These are phyloP conservation scores for Pleurozium schreberi DNA, from an alignment of 225 moss, liverwort and hornwort species.

Conservation along the genomic window DNA sequence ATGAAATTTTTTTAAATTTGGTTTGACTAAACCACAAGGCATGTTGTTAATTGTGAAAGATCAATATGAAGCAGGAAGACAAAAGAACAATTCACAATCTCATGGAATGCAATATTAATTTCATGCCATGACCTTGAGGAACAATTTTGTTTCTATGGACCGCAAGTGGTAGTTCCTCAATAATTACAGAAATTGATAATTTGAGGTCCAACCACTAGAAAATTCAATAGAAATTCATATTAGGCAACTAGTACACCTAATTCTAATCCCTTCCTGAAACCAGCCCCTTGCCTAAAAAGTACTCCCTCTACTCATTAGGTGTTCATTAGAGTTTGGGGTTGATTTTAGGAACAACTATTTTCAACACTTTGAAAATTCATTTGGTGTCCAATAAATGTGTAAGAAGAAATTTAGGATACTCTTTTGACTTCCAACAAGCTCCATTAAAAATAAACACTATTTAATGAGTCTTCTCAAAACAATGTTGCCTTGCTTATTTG, in stretches of 20 bases:
- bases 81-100: background rate
- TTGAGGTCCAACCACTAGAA: background rate
- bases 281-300: too few species aligned
- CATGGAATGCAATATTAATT: background rate
- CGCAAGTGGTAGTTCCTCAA: background rate
- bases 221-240: too few species aligned
- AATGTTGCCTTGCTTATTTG: background rate
- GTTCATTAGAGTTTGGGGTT: background rate
- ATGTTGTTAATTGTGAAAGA: too few species aligned
- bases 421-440: background rate
- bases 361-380: background rate
- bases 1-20: background rate
- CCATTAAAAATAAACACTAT: background rate
- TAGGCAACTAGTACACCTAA: background rate
- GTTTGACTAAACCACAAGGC: background rate
- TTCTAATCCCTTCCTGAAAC: background rate
- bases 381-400: accelerated
- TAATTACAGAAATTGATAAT: background rate
- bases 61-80: accelerated
- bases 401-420: background rate
- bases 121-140: background rate
- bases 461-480: background rate
- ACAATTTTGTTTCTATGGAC: background rate
- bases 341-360: background rate
- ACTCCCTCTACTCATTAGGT: background rate